phyloP scores from a whole-genome alignment of 768 basidiomycete genomes.

The Lentinula guzmanii region DNA sequence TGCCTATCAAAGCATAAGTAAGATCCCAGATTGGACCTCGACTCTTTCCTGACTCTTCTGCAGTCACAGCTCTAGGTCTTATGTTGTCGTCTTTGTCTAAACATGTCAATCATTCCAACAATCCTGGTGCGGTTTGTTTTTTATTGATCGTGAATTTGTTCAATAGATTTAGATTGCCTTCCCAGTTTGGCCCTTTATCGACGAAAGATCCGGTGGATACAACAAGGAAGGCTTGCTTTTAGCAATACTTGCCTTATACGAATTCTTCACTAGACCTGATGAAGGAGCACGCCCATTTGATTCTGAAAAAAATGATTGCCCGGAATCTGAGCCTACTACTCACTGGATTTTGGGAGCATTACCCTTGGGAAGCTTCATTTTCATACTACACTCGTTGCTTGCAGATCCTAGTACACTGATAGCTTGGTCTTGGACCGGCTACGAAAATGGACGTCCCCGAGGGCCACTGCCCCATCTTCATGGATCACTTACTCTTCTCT shows the following conservation, averaged over 20 bases:
- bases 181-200: slow-evolving; percentile 74
- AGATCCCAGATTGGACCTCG: slow-evolving; percentile 15
- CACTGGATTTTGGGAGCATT: slow-evolving; percentile 33
- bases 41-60: neutral
- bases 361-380: slow-evolving; percentile 63
- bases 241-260: slow-evolving; percentile 51
- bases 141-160: neutral
- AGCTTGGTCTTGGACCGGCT: slow-evolving; percentile 91
- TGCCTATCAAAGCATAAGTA: slow-evolving; percentile 45
- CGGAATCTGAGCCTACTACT: slow-evolving; percentile 1
- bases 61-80: slow-evolving; percentile 65
- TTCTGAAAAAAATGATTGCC: slow-evolving; percentile 1
- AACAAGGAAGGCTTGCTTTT: slow-evolving; percentile 62
- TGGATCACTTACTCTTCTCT: slow-evolving; percentile 60
- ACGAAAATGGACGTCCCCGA: slow-evolving; percentile 46
- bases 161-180: slow-evolving; percentile 2
- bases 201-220: slow-evolving; percentile 58
- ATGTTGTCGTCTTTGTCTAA: slow-evolving; percentile 65
- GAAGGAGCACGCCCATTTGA: neutral
- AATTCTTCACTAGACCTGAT: slow-evolving; percentile 42
- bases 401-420: slow-evolving; percentile 75
- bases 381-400: slow-evolving; percentile 66
- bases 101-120: slow-evolving; percentile 74
- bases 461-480: slow-evolving; percentile 74
- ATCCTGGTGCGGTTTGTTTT: slow-evolving; percentile 48